Percentiles rank a stretch among this genome's conserved stretches.
phyloP scores from a whole-genome alignment of 2,329 filamentous ascomycete genomes.

The Fusarium domesticum region DNA sequence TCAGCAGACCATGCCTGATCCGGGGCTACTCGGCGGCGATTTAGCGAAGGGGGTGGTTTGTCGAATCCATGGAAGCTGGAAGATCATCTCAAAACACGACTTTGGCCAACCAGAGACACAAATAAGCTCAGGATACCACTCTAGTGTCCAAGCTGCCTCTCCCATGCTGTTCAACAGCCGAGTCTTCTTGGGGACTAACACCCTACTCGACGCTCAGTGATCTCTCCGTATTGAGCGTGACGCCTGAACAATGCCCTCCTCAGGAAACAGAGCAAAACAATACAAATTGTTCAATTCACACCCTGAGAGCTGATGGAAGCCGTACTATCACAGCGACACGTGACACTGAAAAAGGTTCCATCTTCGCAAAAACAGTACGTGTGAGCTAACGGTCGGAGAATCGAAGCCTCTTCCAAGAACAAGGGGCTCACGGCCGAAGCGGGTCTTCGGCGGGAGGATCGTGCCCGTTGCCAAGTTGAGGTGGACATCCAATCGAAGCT shows the following conservation, averaged over 20 bases:
- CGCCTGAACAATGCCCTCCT: no score
- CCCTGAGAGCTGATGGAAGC: conserved; percentile 13
- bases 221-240: no score
- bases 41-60: not conserved
- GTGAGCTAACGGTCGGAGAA: not conserved
- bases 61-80: conserved; percentile 1
- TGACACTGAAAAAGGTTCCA: conserved; percentile 9
- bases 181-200: conserved; percentile 22
- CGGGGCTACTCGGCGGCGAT: no score
- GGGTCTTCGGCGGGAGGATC: not conserved
- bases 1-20: not conserved
- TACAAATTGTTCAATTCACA: no score
- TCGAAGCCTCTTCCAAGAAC: not conserved
- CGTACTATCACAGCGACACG: conserved; percentile 27
- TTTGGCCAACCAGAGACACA: conserved; percentile 19
- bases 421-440: not conserved
- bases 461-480: not conserved
- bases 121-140: conserved; percentile 10
- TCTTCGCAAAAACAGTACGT: not conserved
- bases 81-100: conserved; percentile 19
- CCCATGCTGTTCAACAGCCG: conserved; percentile 18
- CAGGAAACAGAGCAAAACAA: no score
- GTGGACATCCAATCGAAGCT: not conserved
- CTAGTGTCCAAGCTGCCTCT: conserved; percentile 19
- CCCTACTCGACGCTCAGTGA: no score